Evolutionary conservation across 805 yeast genomes (phyloP).

Genomic region (Saccharomycopsis malanga): DNA sequence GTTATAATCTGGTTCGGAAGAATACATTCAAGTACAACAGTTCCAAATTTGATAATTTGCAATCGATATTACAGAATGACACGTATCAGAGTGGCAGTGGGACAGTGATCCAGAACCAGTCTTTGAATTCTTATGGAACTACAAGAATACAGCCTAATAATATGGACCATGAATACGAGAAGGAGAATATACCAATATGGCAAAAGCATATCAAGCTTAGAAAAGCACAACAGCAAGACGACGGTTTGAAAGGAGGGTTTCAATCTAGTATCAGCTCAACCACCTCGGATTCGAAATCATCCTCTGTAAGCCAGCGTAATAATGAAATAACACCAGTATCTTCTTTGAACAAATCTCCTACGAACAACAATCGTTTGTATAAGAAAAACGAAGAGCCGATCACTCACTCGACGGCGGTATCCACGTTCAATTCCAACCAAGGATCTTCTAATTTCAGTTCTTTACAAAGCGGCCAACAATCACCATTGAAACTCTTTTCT

Average conservation of each 20-base stretch:
- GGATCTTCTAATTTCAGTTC: neutral
- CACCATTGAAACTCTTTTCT: constrained; percentile 21
- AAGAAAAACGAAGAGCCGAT: constrained; percentile 1
- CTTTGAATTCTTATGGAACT: constrained; percentile 3
- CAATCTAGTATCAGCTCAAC: neutral
- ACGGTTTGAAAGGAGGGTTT: neutral
- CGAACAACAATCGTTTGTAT: neutral
- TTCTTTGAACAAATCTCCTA: constrained; percentile 7
- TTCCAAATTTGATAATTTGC: constrained; percentile 19
- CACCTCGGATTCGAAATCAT: neutral
- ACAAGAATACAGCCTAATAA: constrained; percentile 1
- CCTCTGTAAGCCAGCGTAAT: neutral
- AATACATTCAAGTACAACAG: constrained; percentile 1
- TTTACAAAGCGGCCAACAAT: constrained; percentile 15
- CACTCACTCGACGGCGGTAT: constrained; percentile 11
- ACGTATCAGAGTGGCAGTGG: constrained; percentile 1
- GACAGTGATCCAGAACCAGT: constrained; percentile 10
- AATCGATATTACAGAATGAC: constrained; percentile 14
- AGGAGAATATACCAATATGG: constrained; percentile 18
- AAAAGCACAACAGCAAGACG: constrained; percentile 4
- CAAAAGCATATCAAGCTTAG: constrained; percentile 11
- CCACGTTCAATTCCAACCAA: constrained; percentile 7
- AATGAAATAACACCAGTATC: constrained; percentile 9
- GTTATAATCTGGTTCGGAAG: neutral
- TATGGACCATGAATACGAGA: constrained; percentile 1